Conservation (phyloP, 2,329 filamentous ascomycete species). For the Fusarium denticulatum region DNA sequence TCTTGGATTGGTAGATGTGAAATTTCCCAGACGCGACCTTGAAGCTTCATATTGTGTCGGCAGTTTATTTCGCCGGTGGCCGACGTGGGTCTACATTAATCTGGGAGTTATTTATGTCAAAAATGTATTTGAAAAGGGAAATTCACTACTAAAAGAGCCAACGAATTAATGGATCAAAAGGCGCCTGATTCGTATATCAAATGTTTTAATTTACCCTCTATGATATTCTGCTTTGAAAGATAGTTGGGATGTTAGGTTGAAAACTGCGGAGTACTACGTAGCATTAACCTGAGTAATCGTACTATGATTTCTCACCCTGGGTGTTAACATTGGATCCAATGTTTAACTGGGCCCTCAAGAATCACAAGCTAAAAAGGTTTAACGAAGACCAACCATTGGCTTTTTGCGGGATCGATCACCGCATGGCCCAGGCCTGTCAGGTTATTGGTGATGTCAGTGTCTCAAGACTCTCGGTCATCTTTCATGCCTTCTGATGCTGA, state of each 20-base stretch:
- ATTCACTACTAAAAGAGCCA: not conserved
- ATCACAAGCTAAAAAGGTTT: constrained; percentile 16
- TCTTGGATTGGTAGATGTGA: constrained; percentile 33
- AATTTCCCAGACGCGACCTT: constrained; percentile 39
- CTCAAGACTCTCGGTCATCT: constrained; percentile 26
- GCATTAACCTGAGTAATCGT: not conserved
- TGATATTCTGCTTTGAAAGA: not conserved
- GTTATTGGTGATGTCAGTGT: constrained; percentile 42
- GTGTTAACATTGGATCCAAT: not conserved
- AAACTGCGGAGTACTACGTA: not conserved
- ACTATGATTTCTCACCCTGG: not conserved
- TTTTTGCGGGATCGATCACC: constrained; percentile 32
- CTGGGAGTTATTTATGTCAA: not conserved
- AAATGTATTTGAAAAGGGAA: not conserved
- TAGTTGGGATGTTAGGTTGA: not conserved
- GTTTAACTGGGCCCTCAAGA: not conserved
- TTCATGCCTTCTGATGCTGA: constrained; percentile 22
- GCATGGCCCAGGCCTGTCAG: constrained; percentile 36
- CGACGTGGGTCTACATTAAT: not conserved
- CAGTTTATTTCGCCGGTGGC: constrained; percentile 44
- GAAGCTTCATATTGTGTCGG: constrained; percentile 25
- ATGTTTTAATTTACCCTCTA: not conserved
- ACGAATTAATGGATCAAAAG: not conserved
- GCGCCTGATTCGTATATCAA: no score
- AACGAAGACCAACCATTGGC: constrained; percentile 17